Base-by-base conservation (phyloP, 805 yeast species). In the Kuraishia hungarica region DNA sequence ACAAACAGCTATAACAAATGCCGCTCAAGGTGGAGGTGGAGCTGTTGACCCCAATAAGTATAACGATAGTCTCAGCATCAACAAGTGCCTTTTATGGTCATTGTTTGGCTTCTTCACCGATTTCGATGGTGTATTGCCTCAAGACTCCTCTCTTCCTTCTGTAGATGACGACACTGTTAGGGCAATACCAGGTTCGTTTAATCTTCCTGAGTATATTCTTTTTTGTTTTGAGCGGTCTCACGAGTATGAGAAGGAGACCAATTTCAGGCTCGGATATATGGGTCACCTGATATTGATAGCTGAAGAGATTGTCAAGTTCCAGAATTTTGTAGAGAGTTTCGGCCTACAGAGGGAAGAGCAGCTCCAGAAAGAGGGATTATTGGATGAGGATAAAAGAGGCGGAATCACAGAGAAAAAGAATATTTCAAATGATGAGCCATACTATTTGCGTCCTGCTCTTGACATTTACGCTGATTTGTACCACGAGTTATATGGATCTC, bases 231-330 rank as follows among this genome's bases (percentile, higher is more conserved):
- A 63, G 7, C 51, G 56, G n/a, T 69, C 72, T 0, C 63, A 61
- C 24, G 60, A 61, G 19, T 59, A 58, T 52, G 73, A 78, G 60
- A 67, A 66, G 53, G 54, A 58, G 15, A 67, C 65, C 2, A 70
- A 67, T n/a, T 76, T 81, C 26, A 68, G 81, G 50, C 77, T 82
- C 2, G 86, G 86, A 0, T 81, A 79, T 61, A 78, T 81, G 81
- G 86, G 86, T 0, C 86, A 81, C 65, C 64, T 81, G 52, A 79
- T 81, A 19, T 66, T 81, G 29, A 77, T 81, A 22, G 80, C 84
- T 57, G 85, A 81, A 61, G 86, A 81, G 58, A 77, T 81, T 35
- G 84, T 80, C 51, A 81, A 81, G 64, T 81, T 81, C 54, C 73
- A 70, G 56, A 67, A 64, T 56, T 53, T 58, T 54, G 70, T 69